Conservation (phyloP, 306 rosid genomes). For the Astragalus membranaceus region DNA sequence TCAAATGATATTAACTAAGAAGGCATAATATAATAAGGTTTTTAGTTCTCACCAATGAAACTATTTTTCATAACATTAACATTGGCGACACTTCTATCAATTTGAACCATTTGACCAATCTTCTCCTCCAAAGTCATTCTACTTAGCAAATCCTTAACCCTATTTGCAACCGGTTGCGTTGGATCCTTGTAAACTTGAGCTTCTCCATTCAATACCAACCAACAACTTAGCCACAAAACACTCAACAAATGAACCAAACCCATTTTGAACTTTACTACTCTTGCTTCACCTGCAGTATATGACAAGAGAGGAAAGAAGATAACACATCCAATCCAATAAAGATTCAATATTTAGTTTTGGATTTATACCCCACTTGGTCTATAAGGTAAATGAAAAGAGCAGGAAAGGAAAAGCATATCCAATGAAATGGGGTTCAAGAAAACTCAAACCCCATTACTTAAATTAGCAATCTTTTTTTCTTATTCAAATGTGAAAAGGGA, state of each 20-base stretch:
- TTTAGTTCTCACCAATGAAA: conserved; percentile 61
- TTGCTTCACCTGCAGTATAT: conserved; percentile 27
- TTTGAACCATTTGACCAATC: conserved; percentile 97
- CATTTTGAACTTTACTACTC: conserved; percentile 32
- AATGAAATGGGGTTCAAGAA: conserved; percentile 19
- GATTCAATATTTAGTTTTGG: conserved; percentile 10
- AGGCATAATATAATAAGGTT: neutral
- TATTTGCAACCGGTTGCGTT: conserved; percentile 42
- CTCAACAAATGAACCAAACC: conserved; percentile 30
- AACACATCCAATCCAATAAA: conserved; percentile 9
- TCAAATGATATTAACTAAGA: neutral
- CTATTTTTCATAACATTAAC: conserved; percentile 51
- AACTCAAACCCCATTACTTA: conserved; percentile 13
- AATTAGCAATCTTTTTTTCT: neutral
- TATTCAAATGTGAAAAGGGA: conserved; percentile 2
- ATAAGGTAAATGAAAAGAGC: conserved; percentile 15
- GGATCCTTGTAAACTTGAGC: conserved; percentile 73
- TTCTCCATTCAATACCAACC: conserved; percentile 43
- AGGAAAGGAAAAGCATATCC: conserved; percentile 37
- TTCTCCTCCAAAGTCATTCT: conserved; percentile 90
- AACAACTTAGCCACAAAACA: conserved; percentile 49
- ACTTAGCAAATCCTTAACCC: conserved; percentile 64
- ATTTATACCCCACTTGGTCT: conserved; percentile 29
- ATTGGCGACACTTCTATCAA: conserved; percentile 85
- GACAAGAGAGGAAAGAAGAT: neutral